Base-by-base conservation (phyloP, 2,329 filamentous ascomycete genomes). In the Diaporthe vexans region DNA sequence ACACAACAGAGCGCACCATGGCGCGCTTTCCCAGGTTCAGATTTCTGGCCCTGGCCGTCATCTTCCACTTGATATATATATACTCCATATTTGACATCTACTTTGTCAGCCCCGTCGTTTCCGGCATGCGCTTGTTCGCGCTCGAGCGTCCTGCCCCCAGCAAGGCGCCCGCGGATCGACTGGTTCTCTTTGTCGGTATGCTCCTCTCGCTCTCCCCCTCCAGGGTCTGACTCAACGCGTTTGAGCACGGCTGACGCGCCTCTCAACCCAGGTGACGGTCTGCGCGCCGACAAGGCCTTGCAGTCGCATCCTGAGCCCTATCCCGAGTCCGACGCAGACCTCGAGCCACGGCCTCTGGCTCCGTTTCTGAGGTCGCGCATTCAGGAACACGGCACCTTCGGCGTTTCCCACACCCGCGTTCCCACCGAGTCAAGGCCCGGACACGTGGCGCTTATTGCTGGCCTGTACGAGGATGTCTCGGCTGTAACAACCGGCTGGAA, bases 401-500 rank as follows among this genome's bases (percentile, higher is more conserved):
- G 97, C 48, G 95, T 99, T 52, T 98, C 96, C 2, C 97, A 99
- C 83, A 99, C 97, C 9, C 92, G 97, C 67, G 96, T 99, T 1
- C 97, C 97, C 10, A 99, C 97, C 29, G 97, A 99, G 84, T 99
- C 97, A 24, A 91, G 97, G 26, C 97, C 97, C 0, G 97, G 97
- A 21, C 97, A 99, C 86, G 97, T 99, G 74, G 97, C 97, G 48
- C 89, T 99, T 72, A 99, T 99, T 79, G 97, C 97, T 9, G 97
- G 97, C 6, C 86, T 99, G 51, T 99, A 99, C 82, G 97, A 99
- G 84, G 97, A 99, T 86, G 97, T 99, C 1, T 98, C 97, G 46
- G 94, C 97, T 2, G 97, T 99, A 26, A 97, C 94, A 40, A 99
- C 97, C 0, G 97, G 97, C 21, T 99, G 97, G 97, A 98, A 99